Evolutionary conservation across 305 asterid genomes (phyloP), one percentile per base, ranked within the genome.

Genomic region (Nicotiana rustica): DNA sequence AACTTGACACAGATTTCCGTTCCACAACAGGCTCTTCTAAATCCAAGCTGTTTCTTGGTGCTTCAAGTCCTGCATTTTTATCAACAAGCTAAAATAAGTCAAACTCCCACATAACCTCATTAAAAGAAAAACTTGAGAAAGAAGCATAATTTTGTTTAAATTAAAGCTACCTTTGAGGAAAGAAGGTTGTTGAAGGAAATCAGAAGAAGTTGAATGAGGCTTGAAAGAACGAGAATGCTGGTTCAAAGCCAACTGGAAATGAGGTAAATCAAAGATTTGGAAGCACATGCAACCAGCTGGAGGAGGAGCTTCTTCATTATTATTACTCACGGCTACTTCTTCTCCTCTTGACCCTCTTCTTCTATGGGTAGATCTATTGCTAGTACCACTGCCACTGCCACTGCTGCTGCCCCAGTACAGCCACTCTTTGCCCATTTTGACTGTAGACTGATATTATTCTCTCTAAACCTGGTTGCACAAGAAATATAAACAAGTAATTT

Each of bases 11-110:
- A 31, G 85, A 84, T 61, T 80, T 55, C 15, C 68, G 83, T 83
- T 85, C 83, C 25, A 52, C 25, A 31, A 55, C 18, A 36, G 86
- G 81, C 80, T 88, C 91, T 18, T 85, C 93, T 62, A 88, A 15
- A 66, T 95, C 98, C 93, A 93, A 87, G 86, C 97, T 95, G 87
- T 95, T 95, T 83, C 98, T 92, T 78, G 98, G 98, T 56, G 98
- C 98, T 78, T 91, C 97, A 13, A 91, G 55, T 56, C 96, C 98
- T 92, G 90, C 87, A 84, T 61, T 64, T 33, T 19, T 8, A 85
- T 60, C 79, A 38, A 71, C 0, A 67, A 49, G 9, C 41, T 31
- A 59, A 17, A 59, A 33, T 12, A 5, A 52, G 5, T 38, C n/a
- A 38, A 80, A 25, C 15, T 33, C 35, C 17, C 12, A 49, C 3